Percentiles rank a stretch among this genome's conserved stretches.
These are phyloP conservation scores for Cornus suecica DNA, from an alignment of 148 eudicot species.

Conservation along the genomic window DNA sequence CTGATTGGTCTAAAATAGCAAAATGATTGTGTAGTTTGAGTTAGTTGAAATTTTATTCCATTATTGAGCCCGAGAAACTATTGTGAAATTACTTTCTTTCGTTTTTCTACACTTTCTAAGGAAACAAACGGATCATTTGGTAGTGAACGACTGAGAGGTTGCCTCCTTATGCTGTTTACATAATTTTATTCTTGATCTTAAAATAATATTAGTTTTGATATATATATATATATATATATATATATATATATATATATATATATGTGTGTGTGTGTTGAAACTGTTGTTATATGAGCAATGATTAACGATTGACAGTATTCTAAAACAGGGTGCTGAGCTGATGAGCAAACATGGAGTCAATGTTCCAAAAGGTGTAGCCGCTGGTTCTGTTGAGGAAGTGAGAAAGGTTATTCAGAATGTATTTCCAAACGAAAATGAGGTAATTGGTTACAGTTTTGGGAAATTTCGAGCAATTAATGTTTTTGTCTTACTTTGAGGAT, in stretches of 20 bases:
- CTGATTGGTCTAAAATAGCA: not conserved
- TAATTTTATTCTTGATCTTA: not conserved
- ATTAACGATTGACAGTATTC: not conserved
- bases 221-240: too few species aligned
- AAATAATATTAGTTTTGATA: too few species aligned
- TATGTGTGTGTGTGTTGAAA: too few species aligned
- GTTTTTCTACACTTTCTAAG: not conserved
- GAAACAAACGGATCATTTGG: not conserved
- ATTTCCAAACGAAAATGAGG: conserved; percentile 86
- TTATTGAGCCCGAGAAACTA: not conserved
- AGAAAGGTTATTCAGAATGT: conserved; percentile 54
- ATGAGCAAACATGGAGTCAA: conserved; percentile 86
- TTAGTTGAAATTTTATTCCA: not conserved
- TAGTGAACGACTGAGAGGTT: too few species aligned
- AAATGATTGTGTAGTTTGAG: not conserved
- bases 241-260: too few species aligned
- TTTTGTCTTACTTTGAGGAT: not conserved
- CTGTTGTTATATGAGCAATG: conserved; percentile 2
- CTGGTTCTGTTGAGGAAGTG: conserved; percentile 64
- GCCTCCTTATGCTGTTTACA: too few species aligned
- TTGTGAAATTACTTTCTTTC: too few species aligned
- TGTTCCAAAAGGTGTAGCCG: conserved; percentile 88
- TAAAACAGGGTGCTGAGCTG: conserved; percentile 82
- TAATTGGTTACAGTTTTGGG: conserved; percentile 17
- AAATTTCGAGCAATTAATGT: not conserved